These are phyloP conservation scores for Pseudogymnoascus sp. DNA, from an alignment of 2,329 filamentous ascomycete species.

Conservation along the genomic window DNA sequence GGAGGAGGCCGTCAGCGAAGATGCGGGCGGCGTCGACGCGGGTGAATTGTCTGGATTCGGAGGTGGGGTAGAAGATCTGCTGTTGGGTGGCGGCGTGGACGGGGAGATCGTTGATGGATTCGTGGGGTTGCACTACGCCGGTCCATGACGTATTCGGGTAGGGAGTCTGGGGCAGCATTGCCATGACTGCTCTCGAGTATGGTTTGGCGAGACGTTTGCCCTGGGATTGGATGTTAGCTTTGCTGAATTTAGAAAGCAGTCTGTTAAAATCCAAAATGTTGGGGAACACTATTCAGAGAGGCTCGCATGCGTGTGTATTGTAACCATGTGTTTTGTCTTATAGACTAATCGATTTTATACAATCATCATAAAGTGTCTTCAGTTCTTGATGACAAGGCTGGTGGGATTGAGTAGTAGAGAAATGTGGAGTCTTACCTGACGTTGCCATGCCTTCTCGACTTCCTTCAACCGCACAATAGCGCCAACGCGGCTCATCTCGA, in stretches of 20 bases:
- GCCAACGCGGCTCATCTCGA: conserved; percentile 64
- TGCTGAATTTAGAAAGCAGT: conserved; percentile 21
- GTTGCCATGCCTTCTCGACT: conserved; percentile 59
- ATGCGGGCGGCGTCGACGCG: conserved; percentile 60
- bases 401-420: conserved; percentile 20
- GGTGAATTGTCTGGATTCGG: conserved; percentile 58
- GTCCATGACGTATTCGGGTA: conserved; percentile 39
- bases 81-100: conserved; percentile 56
- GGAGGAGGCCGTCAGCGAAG: conserved; percentile 54
- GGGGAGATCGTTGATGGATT: conserved; percentile 56
- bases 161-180: conserved; percentile 72
- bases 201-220: conserved; percentile 68
- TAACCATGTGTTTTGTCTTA: conserved; percentile 92
- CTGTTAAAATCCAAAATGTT: conserved; percentile 15
- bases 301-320: conserved; percentile 66
- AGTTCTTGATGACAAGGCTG: conserved; percentile 16
- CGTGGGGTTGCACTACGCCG: conserved; percentile 35
- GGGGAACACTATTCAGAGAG: conserved; percentile 55
- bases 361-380: conserved; percentile 53
- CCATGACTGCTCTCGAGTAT: conserved; percentile 68
- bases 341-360: conserved; percentile 96
- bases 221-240: conserved; percentile 40
- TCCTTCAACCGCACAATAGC: conserved; percentile 65
- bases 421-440: conserved; percentile 48
- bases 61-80: conserved; percentile 59